phyloP scores from a whole-genome alignment of 208 protist species.

The Borovskyia barvae region DNA sequence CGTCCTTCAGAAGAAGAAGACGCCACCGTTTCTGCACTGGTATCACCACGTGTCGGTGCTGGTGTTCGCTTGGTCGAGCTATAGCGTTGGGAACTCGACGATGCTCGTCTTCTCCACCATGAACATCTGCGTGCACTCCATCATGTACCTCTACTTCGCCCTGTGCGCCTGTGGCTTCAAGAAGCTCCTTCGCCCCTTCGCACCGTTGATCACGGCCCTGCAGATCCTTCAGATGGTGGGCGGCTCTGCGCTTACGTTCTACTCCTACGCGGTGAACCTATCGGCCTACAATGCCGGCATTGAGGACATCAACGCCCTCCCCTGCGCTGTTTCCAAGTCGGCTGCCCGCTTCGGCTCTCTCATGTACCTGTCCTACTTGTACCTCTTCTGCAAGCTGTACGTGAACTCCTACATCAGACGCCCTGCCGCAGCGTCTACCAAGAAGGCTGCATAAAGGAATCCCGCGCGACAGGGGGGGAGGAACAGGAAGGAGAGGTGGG shows the following conservation, averaged over 20 bases:
- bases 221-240: constrained; percentile 94
- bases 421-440: constrained; percentile 20
- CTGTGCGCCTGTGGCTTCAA: constrained; percentile 59
- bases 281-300: constrained; percentile 37
- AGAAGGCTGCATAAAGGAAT: constrained; percentile 24
- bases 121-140: constrained; percentile 93
- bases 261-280: constrained; percentile 42
- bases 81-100: constrained; percentile 42
- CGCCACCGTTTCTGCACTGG: constrained; percentile 86
- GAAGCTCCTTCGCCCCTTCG: constrained; percentile 64
- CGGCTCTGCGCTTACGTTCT: constrained; percentile 43
- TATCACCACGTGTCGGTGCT: constrained; percentile 94
- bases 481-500: no score
- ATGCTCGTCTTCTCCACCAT: constrained; percentile 86
- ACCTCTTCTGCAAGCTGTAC: constrained; percentile 89
- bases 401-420: constrained; percentile 69
- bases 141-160: constrained; percentile 96
- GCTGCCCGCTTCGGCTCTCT: constrained; percentile 54
- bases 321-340: constrained; percentile 45
- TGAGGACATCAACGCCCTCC: constrained; percentile 38
- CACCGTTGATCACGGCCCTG: constrained; percentile 78
- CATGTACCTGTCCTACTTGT: constrained; percentile 92
- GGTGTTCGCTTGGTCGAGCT: constrained; percentile 88
- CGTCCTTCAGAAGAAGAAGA: constrained; percentile 78
- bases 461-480: no score